These are phyloP conservation scores for Daldinia childiae DNA, from an alignment of 495 filamentous ascomycete genomes.

Conservation along the genomic window DNA sequence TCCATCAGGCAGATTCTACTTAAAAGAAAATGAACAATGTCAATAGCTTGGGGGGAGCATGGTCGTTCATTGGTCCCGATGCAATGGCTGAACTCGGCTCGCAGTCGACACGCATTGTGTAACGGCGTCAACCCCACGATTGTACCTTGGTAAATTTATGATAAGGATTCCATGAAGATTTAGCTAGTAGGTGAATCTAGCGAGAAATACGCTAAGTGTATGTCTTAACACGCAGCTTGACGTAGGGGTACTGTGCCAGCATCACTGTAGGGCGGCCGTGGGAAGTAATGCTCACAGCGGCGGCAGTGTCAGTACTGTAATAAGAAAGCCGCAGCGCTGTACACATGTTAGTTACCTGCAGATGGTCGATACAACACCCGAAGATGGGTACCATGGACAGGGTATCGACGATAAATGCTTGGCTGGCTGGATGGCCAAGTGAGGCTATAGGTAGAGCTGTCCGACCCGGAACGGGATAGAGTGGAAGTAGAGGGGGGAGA, in stretches of 20 bases:
- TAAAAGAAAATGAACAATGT: conserved; percentile 21
- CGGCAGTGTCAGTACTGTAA: conserved; percentile 14
- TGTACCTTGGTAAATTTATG: conserved; percentile 27
- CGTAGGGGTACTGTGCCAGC: conserved; percentile 7
- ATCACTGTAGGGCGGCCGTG: not conserved
- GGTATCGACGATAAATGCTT: conserved; percentile 23
- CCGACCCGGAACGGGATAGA: conserved; percentile 30
- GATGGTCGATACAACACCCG: conserved; percentile 26
- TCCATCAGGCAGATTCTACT: conserved; percentile 5
- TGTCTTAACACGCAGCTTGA: conserved; percentile 8
- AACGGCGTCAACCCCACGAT: conserved; percentile 20
- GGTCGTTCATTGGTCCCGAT: conserved; percentile 36
- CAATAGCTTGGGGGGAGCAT: conserved; percentile 14
- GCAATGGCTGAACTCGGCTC: conserved; percentile 29
- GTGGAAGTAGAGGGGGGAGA: conserved; percentile 8
- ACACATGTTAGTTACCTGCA: conserved; percentile 25
- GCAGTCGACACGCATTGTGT: conserved; percentile 32
- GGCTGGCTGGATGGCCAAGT: conserved; percentile 29
- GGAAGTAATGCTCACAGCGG: not conserved
- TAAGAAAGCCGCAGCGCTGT: conserved; percentile 16
- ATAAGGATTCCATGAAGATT: conserved; percentile 6
- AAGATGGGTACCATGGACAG: conserved; percentile 38
- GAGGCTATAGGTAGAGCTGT: conserved; percentile 16
- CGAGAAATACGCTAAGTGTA: not conserved
- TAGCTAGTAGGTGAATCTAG: conserved; percentile 4